Conservation (phyloP, 1,284 basidiomycete species). For the Fistulinella cinereoalba region DNA sequence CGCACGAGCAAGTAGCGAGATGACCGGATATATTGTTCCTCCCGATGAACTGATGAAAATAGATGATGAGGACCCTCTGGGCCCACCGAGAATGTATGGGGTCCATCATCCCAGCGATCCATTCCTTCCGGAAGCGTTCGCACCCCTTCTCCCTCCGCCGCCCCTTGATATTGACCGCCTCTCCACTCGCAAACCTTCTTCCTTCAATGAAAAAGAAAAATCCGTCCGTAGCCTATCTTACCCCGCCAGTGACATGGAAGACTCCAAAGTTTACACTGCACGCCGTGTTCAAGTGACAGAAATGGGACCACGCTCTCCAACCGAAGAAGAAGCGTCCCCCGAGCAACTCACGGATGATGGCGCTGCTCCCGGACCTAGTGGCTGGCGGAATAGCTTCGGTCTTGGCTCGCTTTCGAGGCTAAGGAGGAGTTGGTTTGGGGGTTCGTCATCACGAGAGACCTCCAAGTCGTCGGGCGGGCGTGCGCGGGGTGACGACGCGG, state of each 20-base stretch:
- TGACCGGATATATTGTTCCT: constrained; percentile 27
- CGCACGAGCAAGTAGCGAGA: constrained; percentile 30
- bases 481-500: constrained; percentile 43
- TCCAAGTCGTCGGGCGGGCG: constrained; percentile 37
- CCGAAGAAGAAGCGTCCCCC: constrained; percentile 24
- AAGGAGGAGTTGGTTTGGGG: constrained; percentile 51
- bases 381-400: constrained; percentile 37
- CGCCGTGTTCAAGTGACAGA: constrained; percentile 55
- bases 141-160: constrained; percentile 43
- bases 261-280: constrained; percentile 54
- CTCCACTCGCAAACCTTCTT: constrained; percentile 31
- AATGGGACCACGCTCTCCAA: constrained; percentile 35
- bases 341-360: constrained; percentile 21
- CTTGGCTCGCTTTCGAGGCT: constrained; percentile 45
- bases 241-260: constrained; percentile 42
- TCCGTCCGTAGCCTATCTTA: constrained; percentile 35
- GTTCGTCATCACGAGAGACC: constrained; percentile 33
- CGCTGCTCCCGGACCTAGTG: constrained; percentile 27
- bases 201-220: constrained; percentile 32
- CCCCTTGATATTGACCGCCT: constrained; percentile 35
- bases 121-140: constrained; percentile 27
- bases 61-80: constrained; percentile 26
- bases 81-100: constrained; percentile 28
- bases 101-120: constrained; percentile 23
- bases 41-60: constrained; percentile 30